These are phyloP conservation scores for Solanum hybrid DNA, from an alignment of 305 asterid genomes.

Conservation along the genomic window DNA sequence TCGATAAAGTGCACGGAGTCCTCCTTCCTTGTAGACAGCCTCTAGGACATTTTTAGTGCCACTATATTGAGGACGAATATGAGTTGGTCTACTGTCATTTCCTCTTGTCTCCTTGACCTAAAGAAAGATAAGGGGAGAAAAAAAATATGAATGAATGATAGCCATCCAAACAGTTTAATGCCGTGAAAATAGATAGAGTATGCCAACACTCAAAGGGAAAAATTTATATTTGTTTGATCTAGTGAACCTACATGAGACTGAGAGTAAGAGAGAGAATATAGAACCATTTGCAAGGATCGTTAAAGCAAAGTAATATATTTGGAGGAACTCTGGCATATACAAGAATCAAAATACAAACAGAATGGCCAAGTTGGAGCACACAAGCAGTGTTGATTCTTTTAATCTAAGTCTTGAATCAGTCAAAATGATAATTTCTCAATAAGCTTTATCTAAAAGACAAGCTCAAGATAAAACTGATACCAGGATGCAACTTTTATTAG, in stretches of 20 bases:
- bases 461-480: neutral
- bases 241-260: neutral
- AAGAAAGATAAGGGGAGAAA: neutral
- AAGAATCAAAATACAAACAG: neutral
- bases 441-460: neutral
- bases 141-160: neutral
- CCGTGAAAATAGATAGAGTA: neutral
- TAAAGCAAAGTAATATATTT: neutral
- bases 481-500: neutral
- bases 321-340: neutral
- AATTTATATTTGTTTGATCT: neutral
- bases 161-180: neutral
- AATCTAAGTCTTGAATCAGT: neutral
- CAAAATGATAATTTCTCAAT: neutral
- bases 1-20: slow-evolving; percentile 74
- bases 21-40: slow-evolving; percentile 76
- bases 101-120: slow-evolving; percentile 55
- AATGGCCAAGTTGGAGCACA: neutral
- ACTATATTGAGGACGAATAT: slow-evolving; percentile 42
- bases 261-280: neutral
- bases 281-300: neutral
- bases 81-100: slow-evolving; percentile 27
- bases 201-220: neutral
- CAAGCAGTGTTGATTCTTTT: neutral
- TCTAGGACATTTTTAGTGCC: slow-evolving; percentile 68